These are phyloP conservation scores for Ambrosiella xylebori DNA, from an alignment of 2,329 filamentous ascomycete species.

Conservation along the genomic window DNA sequence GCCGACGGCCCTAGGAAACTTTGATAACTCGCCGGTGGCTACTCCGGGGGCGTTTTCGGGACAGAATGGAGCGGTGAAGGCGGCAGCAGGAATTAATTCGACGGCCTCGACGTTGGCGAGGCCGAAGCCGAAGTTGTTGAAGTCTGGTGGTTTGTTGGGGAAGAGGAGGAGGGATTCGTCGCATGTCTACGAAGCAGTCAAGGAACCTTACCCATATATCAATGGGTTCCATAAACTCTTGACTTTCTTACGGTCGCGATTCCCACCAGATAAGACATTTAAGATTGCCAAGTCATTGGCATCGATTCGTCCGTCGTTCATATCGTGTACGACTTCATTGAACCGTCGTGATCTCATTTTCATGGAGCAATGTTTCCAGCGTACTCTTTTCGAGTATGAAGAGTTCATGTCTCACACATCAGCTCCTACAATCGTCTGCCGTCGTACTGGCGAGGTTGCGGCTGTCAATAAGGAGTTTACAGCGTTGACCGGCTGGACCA, in stretches of 20 bases:
- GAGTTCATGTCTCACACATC: conserved; percentile 79
- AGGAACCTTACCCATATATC: conserved; percentile 81
- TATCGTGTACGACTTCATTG: conserved; percentile 77
- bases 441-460: conserved; percentile 85
- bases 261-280: conserved; percentile 58
- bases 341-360: conserved; percentile 82
- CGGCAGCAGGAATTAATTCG: conserved; percentile 13
- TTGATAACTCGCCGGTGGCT: conserved; percentile 32
- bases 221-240: conserved; percentile 79
- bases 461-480: conserved; percentile 93
- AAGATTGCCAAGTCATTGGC: conserved; percentile 76
- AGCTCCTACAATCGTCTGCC: conserved; percentile 79
- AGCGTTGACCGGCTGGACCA: conserved; percentile 88
- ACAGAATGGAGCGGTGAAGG: conserved; percentile 8
- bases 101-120: conserved; percentile 16
- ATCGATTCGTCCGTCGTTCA: conserved; percentile 82
- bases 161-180: conserved; percentile 58
- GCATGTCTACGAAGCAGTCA: conserved; percentile 74
- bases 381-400: conserved; percentile 82
- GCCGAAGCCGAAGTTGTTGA: conserved; percentile 22
- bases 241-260: conserved; percentile 60
- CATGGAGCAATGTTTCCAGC: conserved; percentile 94
- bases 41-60: conserved; percentile 19
- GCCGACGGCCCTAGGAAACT: conserved; percentile 26
- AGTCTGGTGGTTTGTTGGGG: conserved; percentile 25